Evolutionary conservation across 495 filamentous ascomycete species (phyloP), one percentile per base, ranked within the genome.

Genomic region (Aspergillus leporis): DNA sequence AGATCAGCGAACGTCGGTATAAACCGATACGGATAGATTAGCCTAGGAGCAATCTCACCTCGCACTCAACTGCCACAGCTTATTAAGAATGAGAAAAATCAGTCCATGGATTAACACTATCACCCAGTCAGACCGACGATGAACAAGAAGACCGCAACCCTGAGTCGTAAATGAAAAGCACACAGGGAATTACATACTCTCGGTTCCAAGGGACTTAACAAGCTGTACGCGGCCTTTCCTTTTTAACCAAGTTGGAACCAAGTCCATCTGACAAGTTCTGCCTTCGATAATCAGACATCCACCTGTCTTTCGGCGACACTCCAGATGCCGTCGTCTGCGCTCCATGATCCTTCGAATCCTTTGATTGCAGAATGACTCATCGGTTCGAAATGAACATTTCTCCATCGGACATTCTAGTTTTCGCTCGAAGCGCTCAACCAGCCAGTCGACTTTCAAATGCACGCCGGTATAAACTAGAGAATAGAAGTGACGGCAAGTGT

Each of bases 401-500:
- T 79, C 77, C 73, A 78, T 78, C 5, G 77, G 77, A 56, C 75
- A 78, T 48, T 79, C 77, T 0, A 79, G 72, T 13, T 75, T 77
- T 16, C 60, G 66, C 51, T 77, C 73, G 47, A 79, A 81, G 18
- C 87, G 79, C 60, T 85, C 79, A 32, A 87, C 76, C 0, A 90
- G 72, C 87, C 87, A 90, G 61, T 83, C 79, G 6, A 90, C 79
- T 59, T 90, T 89, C 22, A 88, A 73, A 41, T 78, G 66, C 0
- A 89, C 80, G 12, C 85, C 86, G 1, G 86, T 90, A 61, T 87
- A 83, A 49, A 89, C 85, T 1, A 86, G 66, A n/a, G 62, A 61
- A 68, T 83, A 85, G 66, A 90, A 87, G 62, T 88, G 81, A 40
- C 80, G 80, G 60, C 69, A 82, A 28, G 79, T 83, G 66, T 89